Evolutionary conservation across 495 filamentous ascomycete species (phyloP).

Genomic region (Talaromyces adpressus): DNA sequence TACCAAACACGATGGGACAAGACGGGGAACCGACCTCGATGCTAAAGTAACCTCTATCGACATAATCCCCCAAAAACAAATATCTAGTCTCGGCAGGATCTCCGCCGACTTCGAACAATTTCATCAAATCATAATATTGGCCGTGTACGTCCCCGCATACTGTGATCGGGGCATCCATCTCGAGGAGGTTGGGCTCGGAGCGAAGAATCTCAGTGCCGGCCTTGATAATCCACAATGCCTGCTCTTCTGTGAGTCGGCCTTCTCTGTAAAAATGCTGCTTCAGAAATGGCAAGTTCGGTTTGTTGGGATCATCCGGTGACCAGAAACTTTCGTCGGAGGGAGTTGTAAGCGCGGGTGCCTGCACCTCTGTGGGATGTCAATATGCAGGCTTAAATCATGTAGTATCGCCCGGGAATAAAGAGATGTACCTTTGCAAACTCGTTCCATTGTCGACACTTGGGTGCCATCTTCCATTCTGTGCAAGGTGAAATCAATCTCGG

Average conservation of each 20-base stretch:
- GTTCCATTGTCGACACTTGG: constrained; percentile 88
- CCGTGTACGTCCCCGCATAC: constrained; percentile 98
- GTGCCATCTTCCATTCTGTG: constrained; percentile 97
- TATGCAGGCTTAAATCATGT: constrained; percentile 9
- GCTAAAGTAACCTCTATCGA: constrained; percentile 96
- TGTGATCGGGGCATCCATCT: constrained; percentile 99
- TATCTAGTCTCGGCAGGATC: constrained; percentile 95
- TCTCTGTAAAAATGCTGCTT: constrained; percentile 98
- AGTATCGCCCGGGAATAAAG: not conserved
- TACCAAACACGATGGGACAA: not conserved
- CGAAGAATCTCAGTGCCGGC: constrained; percentile 76
- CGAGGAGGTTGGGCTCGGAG: constrained; percentile 86
- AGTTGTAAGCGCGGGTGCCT: constrained; percentile 88
- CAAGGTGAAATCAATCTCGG: constrained; percentile 96
- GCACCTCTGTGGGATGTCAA: constrained; percentile 59
- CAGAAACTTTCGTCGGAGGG: constrained; percentile 77
- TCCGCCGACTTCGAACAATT: constrained; percentile 96
- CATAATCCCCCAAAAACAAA: constrained; percentile 95
- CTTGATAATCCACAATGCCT: constrained; percentile 91
- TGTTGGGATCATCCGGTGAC: constrained; percentile 72
- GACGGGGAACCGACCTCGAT: constrained; percentile 60
- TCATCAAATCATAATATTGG: constrained; percentile 99
- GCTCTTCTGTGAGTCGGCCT: constrained; percentile 91
- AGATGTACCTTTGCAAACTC: constrained; percentile 87
- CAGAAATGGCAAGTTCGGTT: constrained; percentile 87